These are phyloP conservation scores for Themeda triandra DNA, from an alignment of 176 grass and related monocot species.

Conservation along the genomic window DNA sequence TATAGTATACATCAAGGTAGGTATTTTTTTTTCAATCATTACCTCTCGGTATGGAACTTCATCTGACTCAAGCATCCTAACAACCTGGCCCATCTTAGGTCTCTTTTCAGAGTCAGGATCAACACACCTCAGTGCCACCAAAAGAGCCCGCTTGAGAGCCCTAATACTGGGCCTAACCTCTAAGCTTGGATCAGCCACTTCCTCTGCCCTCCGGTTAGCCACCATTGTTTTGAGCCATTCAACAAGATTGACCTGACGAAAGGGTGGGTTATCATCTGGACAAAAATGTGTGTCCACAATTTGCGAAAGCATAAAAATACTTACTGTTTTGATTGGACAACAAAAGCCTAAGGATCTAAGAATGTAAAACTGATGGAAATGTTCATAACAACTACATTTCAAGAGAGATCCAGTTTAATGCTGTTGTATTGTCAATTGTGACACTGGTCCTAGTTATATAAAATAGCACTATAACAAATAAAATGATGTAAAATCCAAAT, in stretches of 20 bases:
- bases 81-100: slow-evolving; percentile 81
- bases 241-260: slow-evolving; percentile 71
- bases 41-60: slow-evolving; percentile 81
- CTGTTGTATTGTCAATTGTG: not conserved
- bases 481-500: not conserved
- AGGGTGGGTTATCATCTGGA: not conserved
- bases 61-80: slow-evolving; percentile 79
- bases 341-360: not conserved
- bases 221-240: slow-evolving; percentile 94
- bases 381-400: not conserved
- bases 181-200: slow-evolving; percentile 69
- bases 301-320: not conserved
- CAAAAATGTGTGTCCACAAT: not conserved
- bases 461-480: not conserved
- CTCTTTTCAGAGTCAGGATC: slow-evolving; percentile 88
- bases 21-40: not conserved
- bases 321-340: not conserved
- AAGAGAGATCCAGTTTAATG: not conserved
- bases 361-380: not conserved
- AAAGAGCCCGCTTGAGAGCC: slow-evolving; percentile 62
- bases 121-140: slow-evolving; percentile 67
- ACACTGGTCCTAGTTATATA: not conserved
- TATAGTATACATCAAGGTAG: not conserved
- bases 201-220: slow-evolving; percentile 64
- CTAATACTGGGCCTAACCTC: slow-evolving; percentile 51